A percentile compares a stretch with the other conserved stretches of the same genome.
These are phyloP conservation scores for Solanum ossicruentum DNA, from an alignment of 257 asterid species.

Conservation along the genomic window DNA sequence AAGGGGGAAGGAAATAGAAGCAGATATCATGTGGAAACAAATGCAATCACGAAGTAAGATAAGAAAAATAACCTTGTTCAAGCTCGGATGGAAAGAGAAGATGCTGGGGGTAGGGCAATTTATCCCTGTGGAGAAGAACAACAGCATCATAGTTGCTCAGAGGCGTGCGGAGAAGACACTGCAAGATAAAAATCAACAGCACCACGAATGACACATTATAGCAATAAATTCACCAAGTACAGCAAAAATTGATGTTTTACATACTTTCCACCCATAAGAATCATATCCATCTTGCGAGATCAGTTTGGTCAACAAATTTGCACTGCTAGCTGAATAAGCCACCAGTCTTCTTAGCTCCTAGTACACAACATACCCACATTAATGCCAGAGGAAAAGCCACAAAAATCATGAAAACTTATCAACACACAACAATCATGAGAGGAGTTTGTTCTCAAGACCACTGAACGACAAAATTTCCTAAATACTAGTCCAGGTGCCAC, in stretches of 20 bases:
- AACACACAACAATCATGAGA: neutral
- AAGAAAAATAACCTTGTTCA: conserved; percentile 36
- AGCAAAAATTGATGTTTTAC: conserved; percentile 5
- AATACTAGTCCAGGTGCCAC: neutral
- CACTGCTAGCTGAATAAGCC: conserved; percentile 83
- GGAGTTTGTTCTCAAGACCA: neutral
- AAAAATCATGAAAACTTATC: neutral
- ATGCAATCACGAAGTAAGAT: neutral
- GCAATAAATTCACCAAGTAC: neutral
- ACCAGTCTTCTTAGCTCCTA: conserved; percentile 79
- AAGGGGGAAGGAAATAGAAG: neutral
- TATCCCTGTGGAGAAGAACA: conserved; percentile 77
- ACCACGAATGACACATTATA: neutral
- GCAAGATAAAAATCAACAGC: conserved; percentile 13
- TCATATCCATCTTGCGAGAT: conserved; percentile 48
- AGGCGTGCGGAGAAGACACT: conserved; percentile 98
- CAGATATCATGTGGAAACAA: neutral
- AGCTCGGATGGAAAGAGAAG: conserved; percentile 87
- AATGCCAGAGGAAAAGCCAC: neutral
- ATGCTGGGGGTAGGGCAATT: conserved; percentile 65
- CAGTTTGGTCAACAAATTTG: conserved; percentile 43
- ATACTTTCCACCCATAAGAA: conserved; percentile 80
- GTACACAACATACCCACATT: conserved; percentile 3
- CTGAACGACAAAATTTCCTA: neutral
- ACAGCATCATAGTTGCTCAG: conserved; percentile 80